Evolutionary conservation across 2,329 filamentous ascomycete species (phyloP).

Genomic region (Aspergillus versicolor): DNA sequence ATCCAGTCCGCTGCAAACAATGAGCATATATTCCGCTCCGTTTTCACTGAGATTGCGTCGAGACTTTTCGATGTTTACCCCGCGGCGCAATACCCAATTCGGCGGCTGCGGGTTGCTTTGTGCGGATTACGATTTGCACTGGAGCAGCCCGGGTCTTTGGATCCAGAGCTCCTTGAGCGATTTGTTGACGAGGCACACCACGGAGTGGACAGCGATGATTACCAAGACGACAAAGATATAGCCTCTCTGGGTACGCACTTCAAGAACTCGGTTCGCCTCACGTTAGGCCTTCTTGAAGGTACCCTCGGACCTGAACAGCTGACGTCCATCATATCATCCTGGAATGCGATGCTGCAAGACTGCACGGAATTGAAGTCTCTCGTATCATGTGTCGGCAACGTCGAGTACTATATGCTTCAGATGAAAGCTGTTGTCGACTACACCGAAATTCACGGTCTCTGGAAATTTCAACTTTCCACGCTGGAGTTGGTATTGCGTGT

Average conservation of each 20-base stretch:
- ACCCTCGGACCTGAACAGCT: constrained; percentile 28
- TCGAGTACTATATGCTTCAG: constrained; percentile 50
- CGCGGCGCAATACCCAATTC: constrained; percentile 32
- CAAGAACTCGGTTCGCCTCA: constrained; percentile 35
- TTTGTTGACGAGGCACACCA: constrained; percentile 28
- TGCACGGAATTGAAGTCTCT: constrained; percentile 47
- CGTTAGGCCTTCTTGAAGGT: constrained; percentile 35
- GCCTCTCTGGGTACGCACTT: constrained; percentile 28
- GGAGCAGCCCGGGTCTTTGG: constrained; percentile 31
- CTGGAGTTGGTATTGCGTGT: constrained; percentile 51
- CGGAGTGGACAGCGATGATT: constrained; percentile 17
- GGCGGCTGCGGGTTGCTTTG: constrained; percentile 37
- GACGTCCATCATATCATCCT: constrained; percentile 32
- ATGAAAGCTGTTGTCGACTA: constrained; percentile 57
- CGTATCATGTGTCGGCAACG: constrained; percentile 49
- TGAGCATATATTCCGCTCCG: constrained; percentile 28
- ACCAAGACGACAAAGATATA: constrained; percentile 29
- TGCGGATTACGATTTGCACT: constrained; percentile 35
- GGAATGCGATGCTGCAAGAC: constrained; percentile 42
- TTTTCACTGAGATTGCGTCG: constrained; percentile 28
- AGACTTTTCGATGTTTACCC: constrained; percentile 37
- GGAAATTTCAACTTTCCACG: constrained; percentile 49
- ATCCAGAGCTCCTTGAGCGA: constrained; percentile 25
- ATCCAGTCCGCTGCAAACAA: constrained; percentile 25
- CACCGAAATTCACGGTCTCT: constrained; percentile 57